Evolutionary conservation across 2,329 filamentous ascomycete species (phyloP).

Genomic region (Aspergillus ustus): DNA sequence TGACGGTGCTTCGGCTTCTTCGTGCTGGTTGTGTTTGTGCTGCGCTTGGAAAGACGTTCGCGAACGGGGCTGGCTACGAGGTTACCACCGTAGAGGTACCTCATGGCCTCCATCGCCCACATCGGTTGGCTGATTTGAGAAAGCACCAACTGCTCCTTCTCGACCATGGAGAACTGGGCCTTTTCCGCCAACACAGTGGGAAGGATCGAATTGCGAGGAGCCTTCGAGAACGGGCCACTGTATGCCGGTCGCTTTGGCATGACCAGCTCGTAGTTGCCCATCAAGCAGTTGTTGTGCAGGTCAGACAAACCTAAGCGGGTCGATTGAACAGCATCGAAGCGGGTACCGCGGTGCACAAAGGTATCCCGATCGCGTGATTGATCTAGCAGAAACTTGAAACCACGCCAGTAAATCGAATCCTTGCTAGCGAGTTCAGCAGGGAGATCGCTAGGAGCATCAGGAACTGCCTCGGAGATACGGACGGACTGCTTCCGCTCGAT

Average conservation of each 20-base stretch:
- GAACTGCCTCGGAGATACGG: slow-evolving; percentile 38
- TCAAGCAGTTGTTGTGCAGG: slow-evolving; percentile 77
- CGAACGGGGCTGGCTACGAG: slow-evolving; percentile 61
- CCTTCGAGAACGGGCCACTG: slow-evolving; percentile 71
- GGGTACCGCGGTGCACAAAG: slow-evolving; percentile 81
- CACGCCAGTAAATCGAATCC: slow-evolving; percentile 85
- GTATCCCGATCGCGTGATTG: slow-evolving; percentile 71
- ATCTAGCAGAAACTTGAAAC: slow-evolving; percentile 76
- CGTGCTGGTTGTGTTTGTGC: slow-evolving; percentile 26
- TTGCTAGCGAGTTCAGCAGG: slow-evolving; percentile 54
- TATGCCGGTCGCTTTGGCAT: slow-evolving; percentile 72
- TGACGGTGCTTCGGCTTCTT: slow-evolving; percentile 47
- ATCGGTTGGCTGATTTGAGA: slow-evolving; percentile 66
- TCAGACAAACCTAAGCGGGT: slow-evolving; percentile 75
- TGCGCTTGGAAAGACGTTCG: slow-evolving; percentile 39
- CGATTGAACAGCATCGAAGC: slow-evolving; percentile 87
- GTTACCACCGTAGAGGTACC: slow-evolving; percentile 63
- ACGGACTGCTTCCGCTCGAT: slow-evolving; percentile 34
- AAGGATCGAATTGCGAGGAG: slow-evolving; percentile 70
- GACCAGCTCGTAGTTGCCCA: slow-evolving; percentile 81
- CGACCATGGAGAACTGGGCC: slow-evolving; percentile 49
- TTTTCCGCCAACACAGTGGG: slow-evolving; percentile 62
- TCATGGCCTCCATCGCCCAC: slow-evolving; percentile 67
- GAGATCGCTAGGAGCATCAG: slow-evolving; percentile 45
- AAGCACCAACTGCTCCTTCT: slow-evolving; percentile 81